phyloP scores from a whole-genome alignment of 352 stramenopile species.

The Phytophthora nicotianae region DNA sequence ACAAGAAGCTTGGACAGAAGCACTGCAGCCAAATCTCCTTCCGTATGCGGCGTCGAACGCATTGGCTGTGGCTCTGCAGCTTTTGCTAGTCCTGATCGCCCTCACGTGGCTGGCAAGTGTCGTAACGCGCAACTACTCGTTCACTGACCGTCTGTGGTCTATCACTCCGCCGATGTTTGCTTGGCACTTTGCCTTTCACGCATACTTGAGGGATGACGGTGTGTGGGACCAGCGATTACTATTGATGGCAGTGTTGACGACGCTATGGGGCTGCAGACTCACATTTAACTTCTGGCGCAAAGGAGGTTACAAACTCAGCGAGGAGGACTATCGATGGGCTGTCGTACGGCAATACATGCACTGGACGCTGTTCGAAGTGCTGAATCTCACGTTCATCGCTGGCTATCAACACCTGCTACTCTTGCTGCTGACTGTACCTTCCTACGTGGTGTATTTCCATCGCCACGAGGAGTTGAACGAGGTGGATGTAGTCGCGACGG shows the following conservation, averaged over 20 bases:
- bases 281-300: constrained; percentile 93
- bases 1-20: constrained; percentile 38
- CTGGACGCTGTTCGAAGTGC: constrained; percentile 84
- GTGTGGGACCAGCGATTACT: constrained; percentile 60
- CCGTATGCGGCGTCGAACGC: constrained; percentile 44
- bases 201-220: constrained; percentile 59
- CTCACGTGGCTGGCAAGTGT: constrained; percentile 68
- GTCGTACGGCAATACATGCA: constrained; percentile 82
- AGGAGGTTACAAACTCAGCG: constrained; percentile 89
- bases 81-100: constrained; percentile 47
- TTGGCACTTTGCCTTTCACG: constrained; percentile 77
- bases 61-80: constrained; percentile 51
- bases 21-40: constrained; percentile 39
- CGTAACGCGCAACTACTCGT: constrained; percentile 89
- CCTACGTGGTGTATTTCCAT: constrained; percentile 65
- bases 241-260: constrained; percentile 84
- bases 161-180: constrained; percentile 88
- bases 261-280: constrained; percentile 82
- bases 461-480: constrained; percentile 55
- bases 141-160: constrained; percentile 94
- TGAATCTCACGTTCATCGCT: constrained; percentile 93
- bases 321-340: constrained; percentile 94
- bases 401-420: constrained; percentile 91
- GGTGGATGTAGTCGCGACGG: constrained; percentile 62
- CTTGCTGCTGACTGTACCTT: constrained; percentile 75